Evolutionary conservation across 1,284 basidiomycete genomes (phyloP), one percentile per base, ranked within the genome.

Genomic region (Trametes versicolor): DNA sequence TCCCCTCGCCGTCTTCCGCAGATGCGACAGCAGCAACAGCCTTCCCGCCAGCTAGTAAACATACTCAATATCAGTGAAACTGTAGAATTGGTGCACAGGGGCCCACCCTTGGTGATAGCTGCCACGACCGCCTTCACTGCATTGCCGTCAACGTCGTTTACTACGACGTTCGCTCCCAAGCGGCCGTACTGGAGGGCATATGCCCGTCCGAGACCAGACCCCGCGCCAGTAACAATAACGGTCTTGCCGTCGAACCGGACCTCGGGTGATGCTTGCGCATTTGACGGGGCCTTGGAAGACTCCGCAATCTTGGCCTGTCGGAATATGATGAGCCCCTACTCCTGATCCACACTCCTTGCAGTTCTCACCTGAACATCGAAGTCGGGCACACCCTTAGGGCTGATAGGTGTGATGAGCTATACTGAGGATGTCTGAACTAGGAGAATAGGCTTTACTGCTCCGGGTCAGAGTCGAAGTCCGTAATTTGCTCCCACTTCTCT

Each of bases 131-230:
- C 81, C 47, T 88, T 86, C 12, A 96, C 96, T 25, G 87, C 90
- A 73, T 94, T 93, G 75, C 93, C 92, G 75, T 85, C 94, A 63
- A 99, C 92, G 76, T 99, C 98, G 78, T 99, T 99, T 65, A 99
- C 89, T 48, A 99, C 94, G 39, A 99, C 94, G 74, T 98, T 99
- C 25, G 96, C 97, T 36, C 98, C 98, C 5, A 97, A 87, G 67
- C 87, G 89, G 48, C 86, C 95, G 74, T 94, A 99, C 91, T 98
- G 94, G 63, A 92, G 83, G 0, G 98, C 94, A 77, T 99, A 98
- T 5, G 90, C 89, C 52, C 96, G 90, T 29, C 98, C 98, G 37
- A 99, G 90, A 63, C 96, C 97, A 36, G 92, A 93, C 48, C 96
- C 96, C 17, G 95, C 93, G 58, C 98, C 98, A 2, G 98, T 99